Evolutionary conservation across 257 asterid species (phyloP).

Genomic region (Gardenia jasminoides): DNA sequence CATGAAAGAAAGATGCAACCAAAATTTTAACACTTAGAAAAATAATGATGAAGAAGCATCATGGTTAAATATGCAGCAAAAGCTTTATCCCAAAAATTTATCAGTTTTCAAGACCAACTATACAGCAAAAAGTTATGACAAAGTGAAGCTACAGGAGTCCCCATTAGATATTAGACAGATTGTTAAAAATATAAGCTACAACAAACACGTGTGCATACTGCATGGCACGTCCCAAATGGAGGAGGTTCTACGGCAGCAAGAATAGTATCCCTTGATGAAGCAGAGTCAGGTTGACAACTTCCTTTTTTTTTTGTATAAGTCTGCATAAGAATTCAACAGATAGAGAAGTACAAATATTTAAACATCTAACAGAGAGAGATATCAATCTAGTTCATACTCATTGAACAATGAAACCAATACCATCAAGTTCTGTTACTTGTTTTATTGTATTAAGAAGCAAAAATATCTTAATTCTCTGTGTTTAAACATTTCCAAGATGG

Average conservation of each 20-base stretch:
- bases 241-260: constrained; percentile 67
- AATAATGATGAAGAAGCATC: background rate
- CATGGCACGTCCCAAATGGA: constrained; percentile 73
- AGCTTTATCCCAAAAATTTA: background rate
- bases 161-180: background rate
- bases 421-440: background rate
- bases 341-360: constrained; percentile 2
- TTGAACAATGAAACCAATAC: background rate
- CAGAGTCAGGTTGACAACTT: constrained; percentile 29
- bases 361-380: background rate
- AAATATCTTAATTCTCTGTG: background rate
- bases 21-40: background rate
- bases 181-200: background rate
- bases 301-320: constrained; percentile 74
- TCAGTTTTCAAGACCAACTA: too few species aligned
- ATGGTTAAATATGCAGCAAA: background rate
- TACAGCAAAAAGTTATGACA: too few species aligned
- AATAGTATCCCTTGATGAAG: constrained; percentile 42
- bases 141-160: too few species aligned
- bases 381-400: background rate
- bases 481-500: background rate
- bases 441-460: background rate
- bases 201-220: constrained; percentile 42
- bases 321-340: constrained; percentile 43
- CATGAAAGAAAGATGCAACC: background rate